A percentile compares a stretch with the other conserved stretches of the same genome.
Evolutionary conservation across 2,329 filamentous ascomycete genomes (phyloP).

Genomic region (Penicillium hesseltinei): DNA sequence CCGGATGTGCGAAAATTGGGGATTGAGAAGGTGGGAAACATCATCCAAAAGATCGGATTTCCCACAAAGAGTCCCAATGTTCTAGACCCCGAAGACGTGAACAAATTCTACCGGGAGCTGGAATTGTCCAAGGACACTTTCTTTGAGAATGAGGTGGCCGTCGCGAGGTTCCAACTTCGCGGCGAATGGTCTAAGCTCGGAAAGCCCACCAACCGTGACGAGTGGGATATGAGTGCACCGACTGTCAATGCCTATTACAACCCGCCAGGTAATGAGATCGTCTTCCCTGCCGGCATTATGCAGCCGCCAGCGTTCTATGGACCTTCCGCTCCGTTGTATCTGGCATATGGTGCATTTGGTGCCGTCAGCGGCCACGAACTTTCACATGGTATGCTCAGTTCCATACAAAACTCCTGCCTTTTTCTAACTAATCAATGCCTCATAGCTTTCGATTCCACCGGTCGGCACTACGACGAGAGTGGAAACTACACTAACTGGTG

Average conservation of each 20-base stretch:
- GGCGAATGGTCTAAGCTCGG: constrained; percentile 58
- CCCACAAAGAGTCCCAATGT: constrained; percentile 63
- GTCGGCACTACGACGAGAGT: constrained; percentile 63
- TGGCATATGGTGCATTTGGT: constrained; percentile 69
- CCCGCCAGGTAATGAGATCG: constrained; percentile 64
- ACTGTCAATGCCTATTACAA: constrained; percentile 68
- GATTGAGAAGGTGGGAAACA: constrained; percentile 64
- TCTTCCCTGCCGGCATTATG: constrained; percentile 68
- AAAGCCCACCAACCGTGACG: constrained; percentile 59
- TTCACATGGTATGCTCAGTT: constrained; percentile 51
- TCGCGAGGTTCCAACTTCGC: constrained; percentile 49
- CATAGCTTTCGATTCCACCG: constrained; percentile 63
- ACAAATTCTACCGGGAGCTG: constrained; percentile 57
- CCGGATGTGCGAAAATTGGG: constrained; percentile 58
- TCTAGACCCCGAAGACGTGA: constrained; percentile 55
- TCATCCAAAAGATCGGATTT: constrained; percentile 67
- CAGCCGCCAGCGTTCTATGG: constrained; percentile 66
- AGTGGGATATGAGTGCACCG: constrained; percentile 61
- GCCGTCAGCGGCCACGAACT: constrained; percentile 67
- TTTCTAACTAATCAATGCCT: constrained; percentile 4
- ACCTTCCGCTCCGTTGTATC: constrained; percentile 58
- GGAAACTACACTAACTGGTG: constrained; percentile 68
- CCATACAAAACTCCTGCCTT: background rate
- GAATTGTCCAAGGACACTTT: constrained; percentile 52
- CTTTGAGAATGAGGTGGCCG: constrained; percentile 58